phyloP scores from a whole-genome alignment of 2,329 filamentous ascomycete species.

The Paecilomyces niveus region DNA sequence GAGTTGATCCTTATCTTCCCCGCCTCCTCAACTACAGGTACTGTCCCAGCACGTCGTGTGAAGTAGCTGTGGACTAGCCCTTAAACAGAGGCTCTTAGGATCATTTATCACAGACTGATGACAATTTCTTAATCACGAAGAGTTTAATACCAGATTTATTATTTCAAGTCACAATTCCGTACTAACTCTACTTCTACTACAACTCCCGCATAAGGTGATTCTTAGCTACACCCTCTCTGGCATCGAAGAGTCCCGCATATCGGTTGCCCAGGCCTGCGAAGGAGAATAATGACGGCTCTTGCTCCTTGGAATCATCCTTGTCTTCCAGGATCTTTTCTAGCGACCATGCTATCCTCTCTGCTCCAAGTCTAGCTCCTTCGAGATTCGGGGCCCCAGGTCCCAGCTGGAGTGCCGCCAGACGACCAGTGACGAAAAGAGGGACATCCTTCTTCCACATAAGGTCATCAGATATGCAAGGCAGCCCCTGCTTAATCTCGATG shows the following conservation, averaged over 20 bases:
- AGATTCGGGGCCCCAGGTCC: conserved; percentile 69
- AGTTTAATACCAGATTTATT: too few relatives aligned
- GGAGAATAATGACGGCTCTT: conserved; percentile 22
- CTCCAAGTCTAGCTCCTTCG: conserved; percentile 64
- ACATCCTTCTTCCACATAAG: conserved; percentile 68
- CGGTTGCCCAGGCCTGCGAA: conserved; percentile 36
- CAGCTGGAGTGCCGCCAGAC: conserved; percentile 59
- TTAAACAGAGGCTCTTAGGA: too few relatives aligned
- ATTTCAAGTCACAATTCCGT: too few relatives aligned
- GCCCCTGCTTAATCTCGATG: conserved; percentile 55
- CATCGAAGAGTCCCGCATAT: conserved; percentile 22
- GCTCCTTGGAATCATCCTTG: conserved; percentile 10
- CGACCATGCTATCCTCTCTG: conserved; percentile 66
- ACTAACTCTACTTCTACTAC: not conserved
- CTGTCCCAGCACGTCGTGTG: too few relatives aligned
- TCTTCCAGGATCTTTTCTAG: conserved; percentile 52
- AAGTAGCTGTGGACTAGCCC: too few relatives aligned
- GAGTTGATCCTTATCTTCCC: too few relatives aligned
- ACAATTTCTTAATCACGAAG: too few relatives aligned
- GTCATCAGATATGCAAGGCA: conserved; percentile 69
- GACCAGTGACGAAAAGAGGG: conserved; percentile 64
- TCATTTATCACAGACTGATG: too few relatives aligned
- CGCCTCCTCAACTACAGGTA: too few relatives aligned
- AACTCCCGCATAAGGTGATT: not conserved
- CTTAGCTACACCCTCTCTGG: not conserved